phyloP scores from a whole-genome alignment of 305 asterid genomes.

The Solanum hybrid region DNA sequence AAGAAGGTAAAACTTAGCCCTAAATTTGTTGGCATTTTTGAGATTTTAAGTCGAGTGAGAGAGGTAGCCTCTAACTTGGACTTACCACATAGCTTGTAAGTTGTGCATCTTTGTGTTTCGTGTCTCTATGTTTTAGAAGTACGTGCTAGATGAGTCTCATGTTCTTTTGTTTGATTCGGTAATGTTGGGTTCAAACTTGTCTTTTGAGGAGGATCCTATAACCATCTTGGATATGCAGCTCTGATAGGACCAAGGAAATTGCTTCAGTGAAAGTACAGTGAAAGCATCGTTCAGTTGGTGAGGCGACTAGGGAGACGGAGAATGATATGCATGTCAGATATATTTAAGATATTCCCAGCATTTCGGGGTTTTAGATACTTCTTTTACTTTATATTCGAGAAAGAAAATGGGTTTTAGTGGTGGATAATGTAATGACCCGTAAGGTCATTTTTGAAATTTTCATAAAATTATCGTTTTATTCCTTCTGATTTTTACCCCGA shows the following conservation, averaged over 20 bases:
- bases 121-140: neutral
- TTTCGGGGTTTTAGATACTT: neutral
- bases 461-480: neutral
- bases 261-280: neutral
- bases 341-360: neutral
- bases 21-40: neutral
- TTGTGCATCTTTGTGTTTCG: neutral
- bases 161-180: neutral
- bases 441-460: neutral
- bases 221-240: neutral
- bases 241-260: neutral
- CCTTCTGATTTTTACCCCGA: too few species aligned
- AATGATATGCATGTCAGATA: neutral
- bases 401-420: neutral
- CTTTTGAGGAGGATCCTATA: neutral
- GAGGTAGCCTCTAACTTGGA: neutral
- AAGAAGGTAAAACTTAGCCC: neutral
- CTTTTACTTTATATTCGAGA: too few species aligned
- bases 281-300: neutral
- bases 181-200: neutral
- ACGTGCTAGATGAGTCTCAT: neutral
- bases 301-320: neutral
- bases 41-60: neutral
- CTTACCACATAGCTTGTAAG: neutral
- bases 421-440: neutral